phyloP scores from a whole-genome alignment of 345 rosid species.

The Rhodomyrtus tomentosa region DNA sequence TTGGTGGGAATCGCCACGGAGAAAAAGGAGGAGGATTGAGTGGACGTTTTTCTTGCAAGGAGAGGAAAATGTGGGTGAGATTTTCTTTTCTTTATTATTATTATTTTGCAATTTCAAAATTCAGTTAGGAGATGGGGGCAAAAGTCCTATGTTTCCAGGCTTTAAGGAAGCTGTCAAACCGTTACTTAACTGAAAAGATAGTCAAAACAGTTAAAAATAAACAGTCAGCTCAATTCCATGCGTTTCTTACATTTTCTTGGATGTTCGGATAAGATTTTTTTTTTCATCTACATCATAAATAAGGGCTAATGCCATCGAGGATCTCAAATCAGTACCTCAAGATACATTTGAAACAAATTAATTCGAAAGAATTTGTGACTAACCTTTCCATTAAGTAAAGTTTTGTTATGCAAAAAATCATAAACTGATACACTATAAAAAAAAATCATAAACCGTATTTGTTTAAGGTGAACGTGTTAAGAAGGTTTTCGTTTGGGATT shows the following conservation, averaged over 20 bases:
- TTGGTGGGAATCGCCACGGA: background rate
- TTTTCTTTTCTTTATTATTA: background rate
- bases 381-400: accelerated
- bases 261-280: background rate
- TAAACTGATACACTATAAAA: background rate
- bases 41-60: slow-evolving; percentile 2
- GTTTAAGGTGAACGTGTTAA: background rate
- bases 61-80: background rate
- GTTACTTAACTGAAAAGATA: background rate
- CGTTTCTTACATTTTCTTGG: background rate
- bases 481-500: background rate
- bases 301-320: background rate
- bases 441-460: too few species aligned
- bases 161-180: background rate
- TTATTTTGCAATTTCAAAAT: background rate
- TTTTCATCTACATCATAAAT: background rate
- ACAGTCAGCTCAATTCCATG: background rate
- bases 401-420: background rate
- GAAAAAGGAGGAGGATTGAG: slow-evolving; percentile 14
- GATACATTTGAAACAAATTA: background rate
- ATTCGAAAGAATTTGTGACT: background rate
- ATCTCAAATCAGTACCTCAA: background rate
- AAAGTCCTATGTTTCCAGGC: background rate
- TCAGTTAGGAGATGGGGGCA: background rate
- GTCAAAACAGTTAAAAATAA: background rate